Conservation (phyloP, 345 rosid species). For the Rhodomyrtus tomentosa region DNA sequence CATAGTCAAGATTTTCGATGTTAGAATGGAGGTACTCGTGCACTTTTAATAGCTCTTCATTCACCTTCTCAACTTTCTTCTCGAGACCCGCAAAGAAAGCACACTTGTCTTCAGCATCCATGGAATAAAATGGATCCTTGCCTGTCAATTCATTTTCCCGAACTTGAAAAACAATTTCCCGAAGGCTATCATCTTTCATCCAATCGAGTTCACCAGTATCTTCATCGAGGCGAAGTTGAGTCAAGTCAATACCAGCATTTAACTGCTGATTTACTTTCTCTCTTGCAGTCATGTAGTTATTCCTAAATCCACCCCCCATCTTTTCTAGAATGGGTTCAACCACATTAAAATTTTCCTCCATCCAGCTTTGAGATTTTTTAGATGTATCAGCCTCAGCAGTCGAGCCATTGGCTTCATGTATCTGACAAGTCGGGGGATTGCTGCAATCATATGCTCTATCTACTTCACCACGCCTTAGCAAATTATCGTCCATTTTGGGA, state of each 20-base stretch:
- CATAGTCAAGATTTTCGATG: conserved; percentile 84
- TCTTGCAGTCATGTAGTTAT: conserved; percentile 55
- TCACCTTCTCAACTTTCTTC: conserved; percentile 75
- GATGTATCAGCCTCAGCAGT: conserved; percentile 14
- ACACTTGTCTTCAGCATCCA: conserved; percentile 58
- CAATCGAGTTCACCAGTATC: conserved; percentile 66
- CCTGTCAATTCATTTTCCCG: conserved; percentile 86
- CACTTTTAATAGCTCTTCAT: conserved; percentile 44
- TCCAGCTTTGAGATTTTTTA: conserved; percentile 39
- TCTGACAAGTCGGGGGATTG: not conserved
- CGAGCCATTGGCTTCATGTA: not conserved
- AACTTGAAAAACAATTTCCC: conserved; percentile 73
- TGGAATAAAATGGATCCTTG: conserved; percentile 69
- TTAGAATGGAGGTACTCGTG: conserved; percentile 82
- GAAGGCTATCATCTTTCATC: conserved; percentile 79
- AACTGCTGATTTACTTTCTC: conserved; percentile 32
- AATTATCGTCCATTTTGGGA: conserved; percentile 7
- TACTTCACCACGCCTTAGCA: conserved; percentile 2
- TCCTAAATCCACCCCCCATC: conserved; percentile 72
- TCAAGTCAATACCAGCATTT: conserved; percentile 15
- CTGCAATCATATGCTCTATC: not conserved
- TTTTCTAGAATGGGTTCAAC: conserved; percentile 52
- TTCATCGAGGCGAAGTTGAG: conserved; percentile 29
- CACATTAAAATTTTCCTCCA: conserved; percentile 53
- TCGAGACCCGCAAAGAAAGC: conserved; percentile 79